Evolutionary conservation across 371 early-diverging fungal genomes (phyloP).

Genomic region (Mortierella sp.): DNA sequence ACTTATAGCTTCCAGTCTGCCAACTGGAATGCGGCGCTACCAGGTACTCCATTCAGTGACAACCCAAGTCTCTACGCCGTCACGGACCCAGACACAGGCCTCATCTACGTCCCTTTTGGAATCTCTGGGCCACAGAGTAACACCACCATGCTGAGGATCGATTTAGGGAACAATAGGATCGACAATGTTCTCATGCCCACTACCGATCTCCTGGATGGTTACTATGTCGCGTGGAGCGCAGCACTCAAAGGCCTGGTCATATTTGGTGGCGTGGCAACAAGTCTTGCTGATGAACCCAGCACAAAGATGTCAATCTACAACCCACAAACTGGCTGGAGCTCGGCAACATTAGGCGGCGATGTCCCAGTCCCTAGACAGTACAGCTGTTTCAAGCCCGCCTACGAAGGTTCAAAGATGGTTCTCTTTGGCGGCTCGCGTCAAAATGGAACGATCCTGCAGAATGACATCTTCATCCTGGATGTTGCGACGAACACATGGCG

Average conservation of each 20-base stretch:
- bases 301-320: background rate
- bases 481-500: conserved; percentile 9
- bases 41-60: conserved; percentile 1
- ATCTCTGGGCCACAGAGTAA: background rate
- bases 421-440: conserved; percentile 9
- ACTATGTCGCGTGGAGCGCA: conserved; percentile 7
- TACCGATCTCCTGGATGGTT: background rate
- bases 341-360: background rate
- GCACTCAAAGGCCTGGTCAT: background rate
- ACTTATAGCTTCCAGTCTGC: background rate
- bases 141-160: background rate
- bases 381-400: conserved; percentile 7
- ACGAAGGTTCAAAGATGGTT: conserved; percentile 5
- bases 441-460: background rate
- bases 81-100: background rate
- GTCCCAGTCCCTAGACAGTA: conserved; percentile 2
- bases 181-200: background rate
- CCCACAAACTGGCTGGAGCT: background rate
- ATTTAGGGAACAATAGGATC: background rate
- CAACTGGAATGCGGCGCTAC: background rate
- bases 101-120: conserved; percentile 5
- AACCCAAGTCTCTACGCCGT: background rate
- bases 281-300: background rate
- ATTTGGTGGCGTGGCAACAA: background rate
- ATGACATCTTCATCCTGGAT: conserved; percentile 15